Conservation (phyloP, 148 eudicot genomes). For the Arbutus unedo region DNA sequence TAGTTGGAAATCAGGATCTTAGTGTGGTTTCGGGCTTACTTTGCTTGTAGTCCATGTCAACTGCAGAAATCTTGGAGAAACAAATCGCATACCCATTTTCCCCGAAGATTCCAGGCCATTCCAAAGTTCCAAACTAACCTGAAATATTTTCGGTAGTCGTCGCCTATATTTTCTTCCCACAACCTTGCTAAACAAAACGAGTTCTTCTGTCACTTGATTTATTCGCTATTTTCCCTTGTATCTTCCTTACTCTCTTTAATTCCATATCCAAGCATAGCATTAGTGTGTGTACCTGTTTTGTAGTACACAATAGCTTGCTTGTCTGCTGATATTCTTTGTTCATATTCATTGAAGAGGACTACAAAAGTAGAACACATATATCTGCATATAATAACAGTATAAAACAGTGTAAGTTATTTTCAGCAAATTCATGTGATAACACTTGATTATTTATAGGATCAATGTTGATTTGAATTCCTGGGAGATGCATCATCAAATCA, state of each 20-base stretch:
- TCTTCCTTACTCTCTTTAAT: background rate
- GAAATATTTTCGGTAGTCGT: background rate
- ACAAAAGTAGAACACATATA: background rate
- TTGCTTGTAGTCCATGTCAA: background rate
- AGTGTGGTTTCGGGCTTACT: background rate
- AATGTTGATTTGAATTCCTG: too few relatives aligned
- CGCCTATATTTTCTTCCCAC: background rate
- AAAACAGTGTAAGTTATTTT: background rate
- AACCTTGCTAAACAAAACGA: background rate
- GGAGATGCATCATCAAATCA: too few relatives aligned
- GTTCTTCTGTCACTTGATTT: background rate
- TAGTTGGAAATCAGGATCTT: background rate
- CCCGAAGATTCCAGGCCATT: background rate
- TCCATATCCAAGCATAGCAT: background rate
- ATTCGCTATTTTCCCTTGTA: background rate
- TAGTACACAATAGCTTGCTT: background rate
- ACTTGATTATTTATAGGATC: background rate
- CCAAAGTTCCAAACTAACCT: background rate
- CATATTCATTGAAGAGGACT: background rate
- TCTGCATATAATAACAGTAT: background rate
- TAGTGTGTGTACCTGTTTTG: background rate
- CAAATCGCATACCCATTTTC: background rate
- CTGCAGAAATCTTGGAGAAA: background rate
- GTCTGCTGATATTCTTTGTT: background rate
- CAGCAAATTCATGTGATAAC: background rate